Evolutionary conservation across 169 alveolate genomes (phyloP).

Genomic region (Plasmodium billcollinsi): DNA sequence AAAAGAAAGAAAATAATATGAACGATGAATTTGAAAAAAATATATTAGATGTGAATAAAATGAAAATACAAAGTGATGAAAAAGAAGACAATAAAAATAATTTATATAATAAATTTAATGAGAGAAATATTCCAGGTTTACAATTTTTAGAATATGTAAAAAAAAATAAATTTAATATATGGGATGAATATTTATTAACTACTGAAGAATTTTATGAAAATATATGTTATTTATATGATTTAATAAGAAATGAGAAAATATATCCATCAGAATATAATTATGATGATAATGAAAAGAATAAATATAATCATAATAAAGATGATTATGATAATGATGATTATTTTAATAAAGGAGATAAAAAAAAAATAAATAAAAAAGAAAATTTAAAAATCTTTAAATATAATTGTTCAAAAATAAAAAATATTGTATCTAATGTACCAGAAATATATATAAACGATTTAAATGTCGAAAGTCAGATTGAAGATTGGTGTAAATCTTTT

Average conservation of each 20-base stretch:
- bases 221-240: constrained; percentile 68
- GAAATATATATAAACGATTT: constrained; percentile 75
- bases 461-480: constrained; percentile 80
- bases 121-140: constrained; percentile 34
- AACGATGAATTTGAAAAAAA: background rate
- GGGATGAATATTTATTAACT: constrained; percentile 76
- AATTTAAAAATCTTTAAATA: constrained; percentile 28
- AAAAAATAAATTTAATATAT: constrained; percentile 68
- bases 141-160: constrained; percentile 55
- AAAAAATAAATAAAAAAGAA: constrained; percentile 14
- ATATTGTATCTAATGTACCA: constrained; percentile 61
- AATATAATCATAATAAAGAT: constrained; percentile 40
- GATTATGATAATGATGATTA: background rate
- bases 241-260: constrained; percentile 73
- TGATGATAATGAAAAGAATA: constrained; percentile 54
- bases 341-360: constrained; percentile 2
- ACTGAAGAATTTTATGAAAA: constrained; percentile 78
- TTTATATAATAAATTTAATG: constrained; percentile 1
- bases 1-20: constrained; percentile 7
- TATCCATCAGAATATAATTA: constrained; percentile 60
- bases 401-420: constrained; percentile 52
- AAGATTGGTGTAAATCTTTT: constrained; percentile 81
- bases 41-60: background rate
- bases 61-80: background rate
- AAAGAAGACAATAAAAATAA: background rate